phyloP scores from a whole-genome alignment of 2,329 filamentous ascomycete species.

The Fusarium torulosum region DNA sequence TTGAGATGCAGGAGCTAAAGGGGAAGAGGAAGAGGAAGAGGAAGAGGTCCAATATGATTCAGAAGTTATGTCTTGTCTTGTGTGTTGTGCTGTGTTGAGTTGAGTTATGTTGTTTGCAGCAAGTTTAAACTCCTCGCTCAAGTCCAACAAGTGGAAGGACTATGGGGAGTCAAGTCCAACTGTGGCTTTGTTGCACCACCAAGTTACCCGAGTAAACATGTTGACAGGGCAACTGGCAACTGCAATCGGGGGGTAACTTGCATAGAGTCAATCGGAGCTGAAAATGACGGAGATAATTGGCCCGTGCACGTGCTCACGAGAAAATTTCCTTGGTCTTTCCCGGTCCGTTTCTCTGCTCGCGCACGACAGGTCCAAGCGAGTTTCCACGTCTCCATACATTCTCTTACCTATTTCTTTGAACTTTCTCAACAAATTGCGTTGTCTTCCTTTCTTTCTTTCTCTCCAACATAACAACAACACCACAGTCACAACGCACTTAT shows the following conservation, averaged over 20 bases:
- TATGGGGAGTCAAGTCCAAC: constrained; percentile 44
- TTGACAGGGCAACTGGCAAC: constrained; percentile 55
- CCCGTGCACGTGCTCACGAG: constrained; percentile 41
- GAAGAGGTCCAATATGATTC: constrained; percentile 13
- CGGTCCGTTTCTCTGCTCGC: constrained; percentile 8
- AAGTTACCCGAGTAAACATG: constrained; percentile 51
- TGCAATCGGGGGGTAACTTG: constrained; percentile 18
- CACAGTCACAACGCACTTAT: background rate
- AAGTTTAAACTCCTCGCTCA: constrained; percentile 34
- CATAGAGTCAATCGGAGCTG: constrained; percentile 29
- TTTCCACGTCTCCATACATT: constrained; percentile 20
- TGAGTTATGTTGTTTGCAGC: constrained; percentile 36
- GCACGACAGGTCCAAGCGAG: constrained; percentile 17
- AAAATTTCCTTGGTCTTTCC: constrained; percentile 38
- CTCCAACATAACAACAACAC: constrained; percentile 10
- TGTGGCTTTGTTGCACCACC: constrained; percentile 46
- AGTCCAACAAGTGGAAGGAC: constrained; percentile 36
- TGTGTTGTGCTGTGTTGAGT: constrained; percentile 8
- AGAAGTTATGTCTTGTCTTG: constrained; percentile 12
- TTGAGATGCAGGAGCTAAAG: constrained; percentile 22
- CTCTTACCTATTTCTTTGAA: constrained; percentile 21
- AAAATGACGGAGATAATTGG: constrained; percentile 35
- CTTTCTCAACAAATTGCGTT: constrained; percentile 12
- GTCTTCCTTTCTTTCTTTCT: constrained; percentile 14
- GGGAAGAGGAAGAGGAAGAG: background rate